Base-by-base conservation (phyloP, 2,329 filamentous ascomycete species). In the Fusarium ramigenum region DNA sequence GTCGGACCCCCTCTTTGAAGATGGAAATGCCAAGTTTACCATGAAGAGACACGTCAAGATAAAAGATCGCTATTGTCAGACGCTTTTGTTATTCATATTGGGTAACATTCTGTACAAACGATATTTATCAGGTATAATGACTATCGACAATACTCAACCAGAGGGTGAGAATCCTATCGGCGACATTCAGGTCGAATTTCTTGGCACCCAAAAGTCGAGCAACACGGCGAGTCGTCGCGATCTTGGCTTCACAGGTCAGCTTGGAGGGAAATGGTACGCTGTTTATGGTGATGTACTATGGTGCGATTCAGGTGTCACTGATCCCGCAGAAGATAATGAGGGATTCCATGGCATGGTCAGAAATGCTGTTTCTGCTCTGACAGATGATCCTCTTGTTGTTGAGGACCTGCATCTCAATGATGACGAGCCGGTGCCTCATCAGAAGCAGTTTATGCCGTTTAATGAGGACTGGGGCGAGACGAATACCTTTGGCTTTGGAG, bases 331-430 rank as follows among this genome's bases (percentile, higher is more conserved):
- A 9, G 79, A 82, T 32, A 67, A 73, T 5, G 69, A 77, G 0
- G 81, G 82, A 0, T 84, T 84, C 47, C 80, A 84, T 32, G 83
- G 82, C 28, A 82, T 84, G 79, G 83, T 84, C 4, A 77, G 83
- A 12, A 80, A 84, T 61, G 76, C 82, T 8, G 66, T 83, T 9
- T 83, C 82, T 3, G 74, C 74, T 4, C 64, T 80, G 61, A 83
- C 80, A 1, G 75, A 81, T 23, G 75, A 83, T 60, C 80, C 82
- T 5, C 75, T 84, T 5, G 64, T 80, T 0, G 81, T 84, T 4
- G 72, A 80, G 10, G 81, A 84, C 49, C 56, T 84, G 37, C 77
- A 83, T 63, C 63, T 84, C 1, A 82, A 82, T 21, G 54, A 73
- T 1, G 81, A 83, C 9, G 52, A 72, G 8, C 71, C 72, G 1